A percentile compares a stretch with the other conserved stretches of the same genome.
These are phyloP conservation scores for Trametes sanguinea DNA, from an alignment of 768 basidiomycete species.

Conservation along the genomic window DNA sequence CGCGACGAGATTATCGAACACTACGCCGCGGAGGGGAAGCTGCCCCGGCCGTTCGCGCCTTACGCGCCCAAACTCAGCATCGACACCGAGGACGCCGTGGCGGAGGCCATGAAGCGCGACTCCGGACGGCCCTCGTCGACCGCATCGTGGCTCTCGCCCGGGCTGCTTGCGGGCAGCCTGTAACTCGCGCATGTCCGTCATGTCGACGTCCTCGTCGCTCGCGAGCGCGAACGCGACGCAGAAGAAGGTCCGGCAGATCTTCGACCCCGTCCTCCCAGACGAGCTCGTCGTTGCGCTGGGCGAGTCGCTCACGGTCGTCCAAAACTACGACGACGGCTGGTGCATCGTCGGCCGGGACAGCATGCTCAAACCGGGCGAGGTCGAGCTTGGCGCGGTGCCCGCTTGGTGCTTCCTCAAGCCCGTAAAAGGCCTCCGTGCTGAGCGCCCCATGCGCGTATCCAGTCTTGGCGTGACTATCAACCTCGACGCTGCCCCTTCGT, in stretches of 20 bases:
- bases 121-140: conserved; percentile 25
- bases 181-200: conserved; percentile 24
- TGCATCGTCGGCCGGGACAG: conserved; percentile 65
- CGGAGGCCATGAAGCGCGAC: background rate
- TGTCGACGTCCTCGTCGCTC: conserved; percentile 24
- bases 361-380: conserved; percentile 38
- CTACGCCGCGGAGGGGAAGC: conserved; percentile 44
- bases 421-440: conserved; percentile 56
- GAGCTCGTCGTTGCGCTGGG: conserved; percentile 62
- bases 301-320: conserved; percentile 62
- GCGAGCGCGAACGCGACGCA: conserved; percentile 22
- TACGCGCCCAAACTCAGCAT: conserved; percentile 34
- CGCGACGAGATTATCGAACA: conserved; percentile 47
- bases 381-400: conserved; percentile 73
- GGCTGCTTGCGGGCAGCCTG: conserved; percentile 9
- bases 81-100: background rate
- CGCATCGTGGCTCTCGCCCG: conserved; percentile 24
- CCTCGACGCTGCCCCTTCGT: conserved; percentile 40
- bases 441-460: conserved; percentile 61
- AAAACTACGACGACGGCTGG: conserved; percentile 80
- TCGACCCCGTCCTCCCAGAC: conserved; percentile 71
- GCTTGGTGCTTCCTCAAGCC: conserved; percentile 77
- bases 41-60: conserved; percentile 46
- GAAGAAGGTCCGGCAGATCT: conserved; percentile 61
- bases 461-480: conserved; percentile 61